Conservation (phyloP, 2,329 filamentous ascomycete species). For the Chaetomium sp. region DNA sequence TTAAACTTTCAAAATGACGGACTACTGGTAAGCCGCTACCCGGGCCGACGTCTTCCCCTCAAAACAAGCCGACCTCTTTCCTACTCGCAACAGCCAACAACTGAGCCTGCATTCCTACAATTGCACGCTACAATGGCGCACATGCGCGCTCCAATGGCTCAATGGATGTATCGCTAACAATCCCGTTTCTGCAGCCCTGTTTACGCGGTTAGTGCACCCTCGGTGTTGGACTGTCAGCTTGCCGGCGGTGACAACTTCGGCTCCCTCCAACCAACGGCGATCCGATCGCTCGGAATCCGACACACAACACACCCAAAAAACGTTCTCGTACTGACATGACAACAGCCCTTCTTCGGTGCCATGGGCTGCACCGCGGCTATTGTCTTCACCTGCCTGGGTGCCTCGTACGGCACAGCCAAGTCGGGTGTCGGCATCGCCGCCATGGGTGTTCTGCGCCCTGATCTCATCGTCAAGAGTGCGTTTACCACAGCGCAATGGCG, state of each 20-base stretch:
- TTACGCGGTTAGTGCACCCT: conserved; percentile 84
- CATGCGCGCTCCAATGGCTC: neutral
- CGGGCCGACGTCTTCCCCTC: conserved; percentile 21
- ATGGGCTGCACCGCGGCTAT: conserved; percentile 82
- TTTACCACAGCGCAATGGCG: conserved; percentile 13
- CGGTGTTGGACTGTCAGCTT: conserved; percentile 17
- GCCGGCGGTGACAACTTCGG: conserved; percentile 24
- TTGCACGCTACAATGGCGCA: neutral
- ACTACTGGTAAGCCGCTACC: conserved; percentile 35
- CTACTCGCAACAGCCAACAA: conserved; percentile 13
- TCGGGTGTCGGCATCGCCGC: conserved; percentile 97
- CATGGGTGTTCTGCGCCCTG: conserved; percentile 96
- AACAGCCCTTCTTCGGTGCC: conserved; percentile 86
- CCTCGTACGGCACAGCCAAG: conserved; percentile 98
- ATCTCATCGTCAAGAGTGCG: conserved; percentile 99
- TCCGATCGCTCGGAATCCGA: conserved; percentile 23
- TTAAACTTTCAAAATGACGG: conserved; percentile 34
- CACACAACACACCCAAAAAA: conserved; percentile 29
- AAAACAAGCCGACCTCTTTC: conserved; percentile 26
- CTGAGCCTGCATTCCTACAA: neutral
- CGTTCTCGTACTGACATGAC: conserved; percentile 28
- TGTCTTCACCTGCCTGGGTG: conserved; percentile 62
- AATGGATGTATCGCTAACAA: conserved; percentile 46
- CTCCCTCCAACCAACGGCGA: conserved; percentile 34
- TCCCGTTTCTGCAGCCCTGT: conserved; percentile 69